Evolutionary conservation across 176 grass and related monocot genomes (phyloP).

Genomic region (Ensete ventricosum): DNA sequence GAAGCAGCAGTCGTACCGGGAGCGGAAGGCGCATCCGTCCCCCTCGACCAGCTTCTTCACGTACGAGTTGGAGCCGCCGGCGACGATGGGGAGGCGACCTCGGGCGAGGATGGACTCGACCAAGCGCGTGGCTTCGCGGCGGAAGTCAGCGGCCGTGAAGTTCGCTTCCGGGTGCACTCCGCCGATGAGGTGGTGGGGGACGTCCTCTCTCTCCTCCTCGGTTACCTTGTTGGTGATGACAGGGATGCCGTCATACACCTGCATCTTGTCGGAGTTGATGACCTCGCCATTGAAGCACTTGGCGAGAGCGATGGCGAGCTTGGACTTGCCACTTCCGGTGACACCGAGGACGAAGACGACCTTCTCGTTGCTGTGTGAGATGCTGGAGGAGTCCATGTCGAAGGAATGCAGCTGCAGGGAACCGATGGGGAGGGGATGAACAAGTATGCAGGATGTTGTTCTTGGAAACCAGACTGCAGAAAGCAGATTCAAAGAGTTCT

Average conservation of each 20-base stretch:
- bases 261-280: conserved; percentile 38
- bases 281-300: conserved; percentile 22
- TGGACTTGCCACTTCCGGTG: conserved; percentile 33
- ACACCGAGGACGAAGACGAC: conserved; percentile 29
- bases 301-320: conserved; percentile 21
- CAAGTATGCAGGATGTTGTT: too few relatives aligned
- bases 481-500: too few relatives aligned
- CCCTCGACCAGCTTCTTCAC: conserved; percentile 27
- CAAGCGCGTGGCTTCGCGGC: neutral
- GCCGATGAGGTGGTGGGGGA: conserved; percentile 33
- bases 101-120: neutral
- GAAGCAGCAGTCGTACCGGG: conserved; percentile 21
- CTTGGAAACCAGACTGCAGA: too few relatives aligned
- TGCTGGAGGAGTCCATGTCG: neutral
- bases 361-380: neutral
- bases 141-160: conserved; percentile 19
- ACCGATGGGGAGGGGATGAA: too few relatives aligned
- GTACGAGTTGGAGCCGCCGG: conserved; percentile 32
- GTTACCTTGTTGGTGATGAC: conserved; percentile 34
- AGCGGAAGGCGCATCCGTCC: conserved; percentile 2
- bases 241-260: conserved; percentile 23
- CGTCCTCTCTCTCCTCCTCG: conserved; percentile 11
- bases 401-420: too few relatives aligned
- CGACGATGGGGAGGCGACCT: conserved; percentile 21
- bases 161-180: conserved; percentile 9